Conservation (phyloP, 2,329 filamentous ascomycete genomes). For the Phaeosphaeria sp. region DNA sequence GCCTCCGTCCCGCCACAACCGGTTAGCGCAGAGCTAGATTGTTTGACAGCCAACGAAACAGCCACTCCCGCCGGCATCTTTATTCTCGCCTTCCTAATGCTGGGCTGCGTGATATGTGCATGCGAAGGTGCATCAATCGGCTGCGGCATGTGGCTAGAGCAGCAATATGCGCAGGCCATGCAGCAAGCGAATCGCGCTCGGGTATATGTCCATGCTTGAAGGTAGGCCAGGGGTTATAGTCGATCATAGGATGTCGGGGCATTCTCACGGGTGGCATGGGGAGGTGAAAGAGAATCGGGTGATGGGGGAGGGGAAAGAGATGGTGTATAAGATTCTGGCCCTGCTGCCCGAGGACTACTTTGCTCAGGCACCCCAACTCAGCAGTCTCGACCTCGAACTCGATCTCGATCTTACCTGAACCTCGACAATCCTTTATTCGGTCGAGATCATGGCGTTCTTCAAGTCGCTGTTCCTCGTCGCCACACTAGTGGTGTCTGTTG, state of each 20-base stretch:
- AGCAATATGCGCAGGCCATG: slow-evolving; percentile 1
- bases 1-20: slow-evolving; percentile 15
- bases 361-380: background rate
- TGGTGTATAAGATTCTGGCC: slow-evolving; percentile 7
- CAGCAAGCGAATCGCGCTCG: slow-evolving; percentile 2
- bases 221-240: slow-evolving; percentile 1
- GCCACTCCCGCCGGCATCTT: slow-evolving; percentile 12
- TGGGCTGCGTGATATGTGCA: slow-evolving; percentile 8
- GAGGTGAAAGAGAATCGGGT: background rate
- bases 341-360: background rate
- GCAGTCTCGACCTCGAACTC: background rate
- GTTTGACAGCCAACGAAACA: slow-evolving; percentile 16
- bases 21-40: slow-evolving; percentile 10
- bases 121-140: slow-evolving; percentile 2
- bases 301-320: background rate
- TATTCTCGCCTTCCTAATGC: slow-evolving; percentile 7
- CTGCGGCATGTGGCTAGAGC: slow-evolving; percentile 7
- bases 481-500: slow-evolving; percentile 19
- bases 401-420: background rate
- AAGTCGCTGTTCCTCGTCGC: slow-evolving; percentile 6
- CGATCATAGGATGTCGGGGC: slow-evolving; percentile 1
- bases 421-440: background rate
- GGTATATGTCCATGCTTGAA: background rate
- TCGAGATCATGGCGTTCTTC: slow-evolving; percentile 16
- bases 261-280: background rate